Percentiles rank a stretch among this genome's conserved stretches.
These are phyloP conservation scores for Prunella vulgaris DNA, from an alignment of 257 asterid genomes.

Conservation along the genomic window DNA sequence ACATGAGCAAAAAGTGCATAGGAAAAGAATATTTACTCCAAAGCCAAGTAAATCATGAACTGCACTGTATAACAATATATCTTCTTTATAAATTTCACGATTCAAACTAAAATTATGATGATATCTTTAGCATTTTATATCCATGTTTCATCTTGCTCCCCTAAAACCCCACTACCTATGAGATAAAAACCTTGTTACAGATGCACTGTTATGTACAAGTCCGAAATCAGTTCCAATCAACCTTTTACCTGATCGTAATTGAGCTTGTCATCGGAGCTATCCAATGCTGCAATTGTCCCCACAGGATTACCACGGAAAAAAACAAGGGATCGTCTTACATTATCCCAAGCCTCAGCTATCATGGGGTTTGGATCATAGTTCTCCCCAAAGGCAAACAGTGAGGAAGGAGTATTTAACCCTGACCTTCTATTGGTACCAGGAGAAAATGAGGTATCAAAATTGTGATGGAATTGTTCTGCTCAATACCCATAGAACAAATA, in stretches of 20 bases:
- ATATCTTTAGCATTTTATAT: no score
- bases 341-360: conserved; percentile 77
- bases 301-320: conserved; percentile 76
- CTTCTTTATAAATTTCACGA: no score
- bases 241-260: conserved; percentile 80
- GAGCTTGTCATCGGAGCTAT: conserved; percentile 74
- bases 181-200: no score
- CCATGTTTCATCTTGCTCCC: no score
- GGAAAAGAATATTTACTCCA: no score
- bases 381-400: conserved; percentile 31
- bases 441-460: conserved; percentile 40
- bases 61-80: no score
- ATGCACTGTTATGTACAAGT: no score
- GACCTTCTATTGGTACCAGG: conserved; percentile 44
- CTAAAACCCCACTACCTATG: not conserved
- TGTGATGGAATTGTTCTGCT: conserved; percentile 38
- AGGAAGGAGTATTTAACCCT: conserved; percentile 53
- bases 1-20: no score
- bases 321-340: conserved; percentile 59
- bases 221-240: no score
- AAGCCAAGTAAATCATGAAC: no score
- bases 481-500: no score
- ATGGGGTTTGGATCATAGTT: conserved; percentile 49
- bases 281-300: conserved; percentile 83
- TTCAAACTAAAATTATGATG: no score